Base-by-base conservation (phyloP, 208 protist species). In the Wallacemonas collosoma region DNA sequence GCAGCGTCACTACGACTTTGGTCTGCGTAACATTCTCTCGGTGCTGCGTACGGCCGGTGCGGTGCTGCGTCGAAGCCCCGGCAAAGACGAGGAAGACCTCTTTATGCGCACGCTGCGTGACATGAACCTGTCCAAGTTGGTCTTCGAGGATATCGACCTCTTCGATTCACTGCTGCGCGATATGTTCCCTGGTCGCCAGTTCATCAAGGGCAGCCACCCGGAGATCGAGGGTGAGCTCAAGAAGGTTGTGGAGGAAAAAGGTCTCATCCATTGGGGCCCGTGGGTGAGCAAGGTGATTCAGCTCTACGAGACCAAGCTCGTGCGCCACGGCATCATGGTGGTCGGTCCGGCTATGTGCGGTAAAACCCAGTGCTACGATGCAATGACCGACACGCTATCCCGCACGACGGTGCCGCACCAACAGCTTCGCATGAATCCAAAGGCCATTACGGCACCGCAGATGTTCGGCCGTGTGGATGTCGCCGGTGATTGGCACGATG, bases 1-100 rank as follows among this genome's bases (percentile, higher is more conserved):
- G 82, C 98, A 99, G 88, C 86, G 93, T 8, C 98, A 99, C 87
- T 99, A 99, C 86, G 97, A 99, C 78, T 99, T 98, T 83, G 97
- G 97, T 77, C 83, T 99, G 50, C 91, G 98, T 47, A 99, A 99
- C 82, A 99, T 99, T 93, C 88, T 99, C 39, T 98, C 98, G 60
- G 98, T 99, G 80, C 89, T 99, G 57, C 86, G 98, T 76, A 99
- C 95, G 26, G 95, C 96, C 53, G 97, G 98, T 76, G 85, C 93
- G 38, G 95, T 93, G 72, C 91, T 96, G 68, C 87, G 93, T 47
- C 73, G 81, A 51, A 97, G 93, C 75, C 86, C 87, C 3, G 89
- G 85, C 67, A 97, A 95, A 72, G 88, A 96, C 62, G 97, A 99
- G 85, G 83, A 93, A 73, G 89, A 97, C 69, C 87, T 99, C 47